A percentile compares a stretch with the other conserved stretches of the same genome.
phyloP scores from a whole-genome alignment of 257 asterid genomes.

The Leonotis leonurus region DNA sequence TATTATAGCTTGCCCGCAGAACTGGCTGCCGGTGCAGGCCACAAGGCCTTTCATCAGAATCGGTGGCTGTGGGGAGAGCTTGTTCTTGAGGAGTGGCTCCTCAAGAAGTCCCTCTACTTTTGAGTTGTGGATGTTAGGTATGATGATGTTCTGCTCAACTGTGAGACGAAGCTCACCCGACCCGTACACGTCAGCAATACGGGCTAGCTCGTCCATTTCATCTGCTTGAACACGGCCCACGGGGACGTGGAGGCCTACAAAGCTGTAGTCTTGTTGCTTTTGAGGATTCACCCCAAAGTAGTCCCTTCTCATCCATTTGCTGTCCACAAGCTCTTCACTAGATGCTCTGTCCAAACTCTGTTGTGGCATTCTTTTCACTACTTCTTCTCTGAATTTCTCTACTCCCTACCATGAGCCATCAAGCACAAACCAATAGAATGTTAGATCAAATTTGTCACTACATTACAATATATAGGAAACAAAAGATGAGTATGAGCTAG shows the following conservation, averaged over 20 bases:
- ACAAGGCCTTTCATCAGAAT: constrained; percentile 78
- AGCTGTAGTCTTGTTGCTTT: constrained; percentile 75
- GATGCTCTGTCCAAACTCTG: constrained; percentile 57
- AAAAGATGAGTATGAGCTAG: not conserved
- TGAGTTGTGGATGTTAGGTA: constrained; percentile 64
- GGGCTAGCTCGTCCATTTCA: constrained; percentile 88
- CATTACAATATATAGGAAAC: not conserved
- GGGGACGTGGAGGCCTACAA: constrained; percentile 79
- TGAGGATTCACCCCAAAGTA: constrained; percentile 78
- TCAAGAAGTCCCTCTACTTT: constrained; percentile 46
- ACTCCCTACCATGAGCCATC: constrained; percentile 71
- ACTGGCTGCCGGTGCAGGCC: constrained; percentile 95
- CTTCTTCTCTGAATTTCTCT: constrained; percentile 85
- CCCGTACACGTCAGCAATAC: constrained; percentile 67
- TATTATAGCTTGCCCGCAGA: constrained; percentile 93
- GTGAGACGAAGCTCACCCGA: constrained; percentile 89
- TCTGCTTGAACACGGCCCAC: constrained; percentile 90
- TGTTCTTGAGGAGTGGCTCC: constrained; percentile 53
- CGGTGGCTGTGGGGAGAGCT: constrained; percentile 67
- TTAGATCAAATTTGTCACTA: no score
- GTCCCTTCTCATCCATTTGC: constrained; percentile 81
- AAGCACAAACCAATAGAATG: not conserved
- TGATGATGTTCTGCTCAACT: constrained; percentile 85
- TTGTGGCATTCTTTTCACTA: constrained; percentile 74
- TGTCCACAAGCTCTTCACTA: constrained; percentile 57